These are phyloP conservation scores for Apiospora hydei DNA, from an alignment of 2,329 filamentous ascomycete species.

Conservation along the genomic window DNA sequence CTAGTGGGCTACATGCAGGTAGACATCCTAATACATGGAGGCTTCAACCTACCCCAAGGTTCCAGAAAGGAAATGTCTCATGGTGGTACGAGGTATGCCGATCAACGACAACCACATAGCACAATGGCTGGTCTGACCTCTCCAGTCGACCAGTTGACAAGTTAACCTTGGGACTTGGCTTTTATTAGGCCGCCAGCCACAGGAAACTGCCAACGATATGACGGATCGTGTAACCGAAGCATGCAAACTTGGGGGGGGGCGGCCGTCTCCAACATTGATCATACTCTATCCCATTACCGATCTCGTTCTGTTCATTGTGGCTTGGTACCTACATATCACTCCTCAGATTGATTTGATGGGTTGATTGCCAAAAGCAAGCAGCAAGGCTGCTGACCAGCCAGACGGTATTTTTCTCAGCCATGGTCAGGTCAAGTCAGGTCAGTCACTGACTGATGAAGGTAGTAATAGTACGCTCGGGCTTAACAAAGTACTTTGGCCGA, in stretches of 20 bases:
- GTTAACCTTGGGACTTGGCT: neutral
- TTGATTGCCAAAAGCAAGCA: constrained; percentile 18
- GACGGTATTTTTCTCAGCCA: neutral
- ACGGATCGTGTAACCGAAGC: constrained; percentile 12
- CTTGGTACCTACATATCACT: constrained; percentile 15
- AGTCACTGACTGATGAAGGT: neutral
- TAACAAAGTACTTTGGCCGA: neutral
- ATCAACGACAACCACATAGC: neutral
- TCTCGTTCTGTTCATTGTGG: constrained; percentile 1
- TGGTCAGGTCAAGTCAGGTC: neutral
- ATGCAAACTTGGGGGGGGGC: constrained; percentile 3
- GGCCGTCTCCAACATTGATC: constrained; percentile 2
- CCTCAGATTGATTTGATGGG: constrained; percentile 2
- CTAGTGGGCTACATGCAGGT: neutral
- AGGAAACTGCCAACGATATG: constrained; percentile 1
- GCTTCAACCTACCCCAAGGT: constrained; percentile 17
- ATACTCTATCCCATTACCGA: constrained; percentile 11
- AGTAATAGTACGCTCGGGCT: neutral
- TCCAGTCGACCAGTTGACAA: neutral
- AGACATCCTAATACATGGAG: neutral
- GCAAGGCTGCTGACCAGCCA: constrained; percentile 11
- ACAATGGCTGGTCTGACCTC: constrained; percentile 9
- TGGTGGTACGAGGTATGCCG: neutral
- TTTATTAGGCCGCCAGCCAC: constrained; percentile 6
- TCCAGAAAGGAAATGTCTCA: constrained; percentile 12